Evolutionary conservation across 768 basidiomycete species (phyloP).

Genomic region (Lactarius akahatsu): DNA sequence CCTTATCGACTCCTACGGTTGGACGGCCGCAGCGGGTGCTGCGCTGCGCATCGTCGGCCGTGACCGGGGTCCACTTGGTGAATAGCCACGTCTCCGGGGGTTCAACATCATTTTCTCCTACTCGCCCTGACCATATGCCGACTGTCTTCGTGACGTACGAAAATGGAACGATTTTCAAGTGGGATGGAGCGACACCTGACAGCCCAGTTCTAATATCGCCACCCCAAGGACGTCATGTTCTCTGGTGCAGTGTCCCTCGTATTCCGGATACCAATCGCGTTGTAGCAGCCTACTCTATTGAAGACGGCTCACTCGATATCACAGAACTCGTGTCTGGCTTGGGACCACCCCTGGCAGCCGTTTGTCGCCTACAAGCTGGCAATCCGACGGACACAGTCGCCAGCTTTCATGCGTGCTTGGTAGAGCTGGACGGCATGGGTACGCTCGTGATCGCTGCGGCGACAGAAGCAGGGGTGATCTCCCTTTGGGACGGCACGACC

Average conservation of each 20-base stretch:
- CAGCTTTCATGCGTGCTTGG: conserved; percentile 51
- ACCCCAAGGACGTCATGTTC: conserved; percentile 44
- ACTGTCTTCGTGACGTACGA: conserved; percentile 44
- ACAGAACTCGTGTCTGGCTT: conserved; percentile 46
- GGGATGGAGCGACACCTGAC: conserved; percentile 40
- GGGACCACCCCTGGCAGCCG: conserved; percentile 41
- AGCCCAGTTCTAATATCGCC: conserved; percentile 43
- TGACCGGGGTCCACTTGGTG: conserved; percentile 50
- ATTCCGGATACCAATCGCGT: conserved; percentile 47
- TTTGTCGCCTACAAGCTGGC: conserved; percentile 59
- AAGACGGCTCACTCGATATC: conserved; percentile 68
- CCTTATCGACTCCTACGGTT: conserved; percentile 42
- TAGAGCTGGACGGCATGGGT: conserved; percentile 50
- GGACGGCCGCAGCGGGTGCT: conserved; percentile 42
- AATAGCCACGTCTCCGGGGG: conserved; percentile 24
- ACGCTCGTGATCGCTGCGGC: conserved; percentile 59
- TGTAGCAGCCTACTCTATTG: conserved; percentile 57
- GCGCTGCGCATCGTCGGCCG: conserved; percentile 48
- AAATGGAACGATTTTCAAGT: conserved; percentile 57
- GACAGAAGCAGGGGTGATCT: conserved; percentile 67
- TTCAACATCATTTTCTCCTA: conserved; percentile 29
- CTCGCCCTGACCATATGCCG: conserved; percentile 29
- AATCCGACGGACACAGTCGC: conserved; percentile 54
- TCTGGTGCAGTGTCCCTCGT: conserved; percentile 51
- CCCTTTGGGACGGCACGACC: conserved; percentile 73